Base-by-base conservation (phyloP, 805 yeast species). In the Schizosaccharomyces japonicus region DNA sequence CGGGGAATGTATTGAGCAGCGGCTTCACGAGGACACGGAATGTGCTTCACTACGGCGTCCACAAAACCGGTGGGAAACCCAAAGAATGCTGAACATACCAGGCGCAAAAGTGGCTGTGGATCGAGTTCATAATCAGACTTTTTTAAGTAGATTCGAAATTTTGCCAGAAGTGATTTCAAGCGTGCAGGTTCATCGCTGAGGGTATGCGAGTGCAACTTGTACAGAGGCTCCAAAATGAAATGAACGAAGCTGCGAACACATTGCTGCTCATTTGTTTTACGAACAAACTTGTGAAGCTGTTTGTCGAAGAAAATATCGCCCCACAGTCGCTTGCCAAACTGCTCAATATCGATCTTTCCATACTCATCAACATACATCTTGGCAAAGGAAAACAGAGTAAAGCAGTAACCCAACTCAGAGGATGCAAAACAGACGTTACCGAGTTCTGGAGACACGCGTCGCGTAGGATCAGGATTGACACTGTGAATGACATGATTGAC, bases 381-480 rank as follows among this genome's bases (percentile, higher is more conserved):
- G 0, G 83, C 73, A 62, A 84, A 82, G 25, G 83, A 75, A 42
- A 65, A 60, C 33, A 83, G 59, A 7, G 78, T 71, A 61, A 90
- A 90, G 17, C 75, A 66, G 54, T 78, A 72, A 28, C 73, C 69
- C 40, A 77, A 64, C 19, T 65, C 64, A 1, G 80, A 58, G 0
- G 94, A 79, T 0, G 84, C 75, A 65, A 90, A 90, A 1, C 79
- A 58, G 5, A 85, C 78, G 53, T 83, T 80, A 10, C 71, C 71
- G 15, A 62, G 52, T 33, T 66, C 71, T 1, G 94, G 94, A 0
- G 84, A 74, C 15, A 76, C 36, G 15, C 33, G 51, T 46, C 10
- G 44, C 17, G 19, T 13, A 15, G 10, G 47, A 42, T 8, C 49
- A 44, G 10, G 60, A 2, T 62, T 59, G 6, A 56, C 52, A 6